Evolutionary conservation across 805 yeast genomes (phyloP).

Genomic region (Metschnikowia gruessii): DNA sequence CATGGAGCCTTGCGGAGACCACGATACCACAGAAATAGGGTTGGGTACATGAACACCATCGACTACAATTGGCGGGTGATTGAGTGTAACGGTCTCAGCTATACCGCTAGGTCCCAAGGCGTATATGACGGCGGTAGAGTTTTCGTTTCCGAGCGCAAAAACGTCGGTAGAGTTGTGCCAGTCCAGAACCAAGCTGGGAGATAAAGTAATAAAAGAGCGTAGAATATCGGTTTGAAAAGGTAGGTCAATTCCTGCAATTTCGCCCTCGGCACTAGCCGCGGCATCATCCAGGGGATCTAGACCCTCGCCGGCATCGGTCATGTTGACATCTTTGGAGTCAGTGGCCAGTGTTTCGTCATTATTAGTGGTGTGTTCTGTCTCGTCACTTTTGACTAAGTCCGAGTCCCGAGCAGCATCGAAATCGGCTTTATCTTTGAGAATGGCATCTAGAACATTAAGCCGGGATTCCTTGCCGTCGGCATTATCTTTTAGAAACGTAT

Average conservation of each 20-base stretch:
- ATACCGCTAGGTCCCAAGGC: constrained; percentile 30
- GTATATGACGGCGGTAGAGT: constrained; percentile 46
- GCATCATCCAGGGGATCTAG: not conserved
- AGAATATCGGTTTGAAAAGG: constrained; percentile 34
- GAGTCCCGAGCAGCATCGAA: constrained; percentile 26
- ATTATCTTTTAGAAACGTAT: constrained; percentile 64
- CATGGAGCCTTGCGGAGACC: constrained; percentile 66
- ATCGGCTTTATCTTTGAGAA: constrained; percentile 42
- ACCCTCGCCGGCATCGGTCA: constrained; percentile 2
- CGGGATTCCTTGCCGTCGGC: constrained; percentile 28
- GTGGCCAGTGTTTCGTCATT: not conserved
- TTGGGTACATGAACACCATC: constrained; percentile 18
- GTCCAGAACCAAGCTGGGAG: constrained; percentile 44
- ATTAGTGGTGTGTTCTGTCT: not conserved
- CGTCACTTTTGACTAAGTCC: constrained; percentile 21
- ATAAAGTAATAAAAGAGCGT: constrained; percentile 36
- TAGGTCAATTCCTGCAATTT: not conserved
- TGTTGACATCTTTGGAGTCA: not conserved
- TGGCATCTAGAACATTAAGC: constrained; percentile 47
- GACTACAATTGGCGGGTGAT: constrained; percentile 33
- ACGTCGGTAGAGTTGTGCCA: constrained; percentile 57
- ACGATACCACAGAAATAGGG: constrained; percentile 40
- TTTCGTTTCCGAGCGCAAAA: constrained; percentile 54
- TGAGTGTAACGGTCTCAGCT: constrained; percentile 30
- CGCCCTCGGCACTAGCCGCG: not conserved